Base-by-base conservation (phyloP, 2,329 filamentous ascomycete species). In the Ceratocystiopsis sp. region DNA sequence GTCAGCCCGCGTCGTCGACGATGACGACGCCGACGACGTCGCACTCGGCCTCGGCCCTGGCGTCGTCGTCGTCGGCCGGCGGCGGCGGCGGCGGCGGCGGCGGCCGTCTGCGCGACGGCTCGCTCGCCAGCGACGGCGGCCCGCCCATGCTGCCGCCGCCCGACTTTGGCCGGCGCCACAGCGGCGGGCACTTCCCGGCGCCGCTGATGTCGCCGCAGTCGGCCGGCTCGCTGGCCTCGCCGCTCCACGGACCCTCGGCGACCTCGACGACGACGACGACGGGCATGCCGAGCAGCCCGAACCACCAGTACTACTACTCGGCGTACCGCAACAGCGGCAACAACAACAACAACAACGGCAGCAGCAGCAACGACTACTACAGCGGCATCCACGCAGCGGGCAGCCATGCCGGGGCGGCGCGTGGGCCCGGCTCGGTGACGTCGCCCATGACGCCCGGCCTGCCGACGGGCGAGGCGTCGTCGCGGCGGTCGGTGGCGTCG, bases 131-230 rank as follows among this genome's bases (percentile, higher is more conserved):
- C 50, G 79, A 83, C 35, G 61, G 66, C 25, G 73, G 73, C 6
- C 79, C 80, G 0, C 19, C 19, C 19, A 71, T 66, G 43, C 56
- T 80, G 15, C 78, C 79, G 1, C 69, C 77, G 3, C 73, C 75
- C 3, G 80, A 84, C 45, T 81, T 80, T 55, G 64, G 65, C 42
- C 71, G 71, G 49, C 74, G 77, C 42, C 66, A 75, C 51, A 84
- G 78, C 54, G 78, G 74, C 25, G 32, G 19, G 7, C 19, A 21
- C 19, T 21, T 21, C 19, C 19, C 19, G 4, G 19, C 19, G 19
- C 19, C 19, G 19, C 19, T 21, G 19, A 7, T 21, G 19, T 21
- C 19, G 19, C 19, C 19, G 4, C 19, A 21, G 19, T 21, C 25
- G 25, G 25, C 25, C 25, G 7, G 4, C 25, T 8, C 9, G 4